Conservation (phyloP, 208 protist genomes). For the Acanthamoeba triangularis region DNA sequence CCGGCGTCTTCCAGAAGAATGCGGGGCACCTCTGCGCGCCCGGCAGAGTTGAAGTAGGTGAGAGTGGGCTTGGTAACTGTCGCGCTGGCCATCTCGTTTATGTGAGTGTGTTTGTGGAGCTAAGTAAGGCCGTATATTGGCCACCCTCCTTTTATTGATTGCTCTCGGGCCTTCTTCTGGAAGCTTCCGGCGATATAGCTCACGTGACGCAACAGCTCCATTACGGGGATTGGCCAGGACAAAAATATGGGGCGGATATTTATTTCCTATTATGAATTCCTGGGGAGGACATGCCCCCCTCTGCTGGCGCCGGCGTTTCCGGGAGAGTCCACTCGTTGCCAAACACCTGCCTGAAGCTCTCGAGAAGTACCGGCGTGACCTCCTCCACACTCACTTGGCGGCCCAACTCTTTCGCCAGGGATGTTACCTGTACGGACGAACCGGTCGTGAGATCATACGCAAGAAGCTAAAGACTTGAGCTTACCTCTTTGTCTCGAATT, state of each 20-base stretch:
- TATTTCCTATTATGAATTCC: too few relatives aligned
- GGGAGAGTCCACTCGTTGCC: conserved; percentile 57
- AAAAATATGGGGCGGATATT: too few relatives aligned
- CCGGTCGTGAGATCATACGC: background rate
- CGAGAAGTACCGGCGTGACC: conserved; percentile 17
- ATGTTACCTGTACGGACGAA: background rate
- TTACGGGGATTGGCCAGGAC: too few relatives aligned
- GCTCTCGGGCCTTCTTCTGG: too few relatives aligned
- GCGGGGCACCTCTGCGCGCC: background rate
- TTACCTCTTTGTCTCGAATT: conserved; percentile 28
- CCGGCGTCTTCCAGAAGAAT: conserved; percentile 7
- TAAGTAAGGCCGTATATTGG: too few relatives aligned
- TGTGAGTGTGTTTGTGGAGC: background rate
- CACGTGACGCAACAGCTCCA: too few relatives aligned
- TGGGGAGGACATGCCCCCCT: too few relatives aligned
- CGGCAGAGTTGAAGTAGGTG: conserved; percentile 33
- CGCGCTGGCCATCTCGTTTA: background rate
- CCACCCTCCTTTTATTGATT: too few relatives aligned
- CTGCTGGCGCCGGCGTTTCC: too few relatives aligned
- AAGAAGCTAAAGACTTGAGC: background rate
- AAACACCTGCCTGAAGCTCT: conserved; percentile 26
- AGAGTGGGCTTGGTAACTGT: background rate
- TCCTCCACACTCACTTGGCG: conserved; percentile 19
- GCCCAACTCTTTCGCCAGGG: background rate
- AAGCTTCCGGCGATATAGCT: too few relatives aligned